Percentiles rank a stretch among this genome's conserved stretches.
These are phyloP conservation scores for Ganoderma leucocontextum DNA, from an alignment of 1,284 basidiomycete species.

Conservation along the genomic window DNA sequence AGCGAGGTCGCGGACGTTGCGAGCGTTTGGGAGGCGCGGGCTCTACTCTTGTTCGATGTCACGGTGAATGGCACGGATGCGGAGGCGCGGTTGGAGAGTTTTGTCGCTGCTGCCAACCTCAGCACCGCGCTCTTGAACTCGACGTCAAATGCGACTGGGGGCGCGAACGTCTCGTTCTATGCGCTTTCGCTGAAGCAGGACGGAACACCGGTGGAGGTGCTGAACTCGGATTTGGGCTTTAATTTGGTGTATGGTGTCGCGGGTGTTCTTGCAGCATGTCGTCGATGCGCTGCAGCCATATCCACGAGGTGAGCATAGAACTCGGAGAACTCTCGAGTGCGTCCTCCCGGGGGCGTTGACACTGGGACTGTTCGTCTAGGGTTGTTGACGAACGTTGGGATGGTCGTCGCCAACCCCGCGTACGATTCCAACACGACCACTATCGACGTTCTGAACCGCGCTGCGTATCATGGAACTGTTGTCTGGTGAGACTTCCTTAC, in stretches of 20 bases:
- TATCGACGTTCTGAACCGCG: constrained; percentile 46
- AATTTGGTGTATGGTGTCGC: constrained; percentile 48
- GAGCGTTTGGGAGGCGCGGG: constrained; percentile 50
- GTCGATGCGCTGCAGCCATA: constrained; percentile 51
- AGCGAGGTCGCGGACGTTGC: constrained; percentile 41
- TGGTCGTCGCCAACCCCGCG: constrained; percentile 54
- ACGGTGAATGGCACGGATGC: constrained; percentile 43
- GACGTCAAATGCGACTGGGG: constrained; percentile 3
- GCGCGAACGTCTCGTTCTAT: constrained; percentile 39
- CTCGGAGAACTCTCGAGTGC: neutral
- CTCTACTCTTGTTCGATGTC: constrained; percentile 52
- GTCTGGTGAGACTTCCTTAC: constrained; percentile 39
- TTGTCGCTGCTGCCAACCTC: constrained; percentile 49
- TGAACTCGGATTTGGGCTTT: constrained; percentile 51
- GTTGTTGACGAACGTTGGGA: constrained; percentile 51
- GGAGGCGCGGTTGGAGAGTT: constrained; percentile 47
- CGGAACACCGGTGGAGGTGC: constrained; percentile 44
- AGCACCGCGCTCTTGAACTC: constrained; percentile 42
- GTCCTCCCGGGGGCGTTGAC: neutral
- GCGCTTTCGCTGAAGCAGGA: constrained; percentile 46
- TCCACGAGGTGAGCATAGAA: constrained; percentile 43
- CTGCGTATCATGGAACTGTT: constrained; percentile 54
- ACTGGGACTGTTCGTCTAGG: constrained; percentile 30
- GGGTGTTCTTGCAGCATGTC: constrained; percentile 44
- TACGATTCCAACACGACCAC: constrained; percentile 49